Percentiles rank a stretch among this genome's conserved stretches.
These are phyloP conservation scores for Eutypa lata DNA, from an alignment of 2,329 filamentous ascomycete genomes.

Conservation along the genomic window DNA sequence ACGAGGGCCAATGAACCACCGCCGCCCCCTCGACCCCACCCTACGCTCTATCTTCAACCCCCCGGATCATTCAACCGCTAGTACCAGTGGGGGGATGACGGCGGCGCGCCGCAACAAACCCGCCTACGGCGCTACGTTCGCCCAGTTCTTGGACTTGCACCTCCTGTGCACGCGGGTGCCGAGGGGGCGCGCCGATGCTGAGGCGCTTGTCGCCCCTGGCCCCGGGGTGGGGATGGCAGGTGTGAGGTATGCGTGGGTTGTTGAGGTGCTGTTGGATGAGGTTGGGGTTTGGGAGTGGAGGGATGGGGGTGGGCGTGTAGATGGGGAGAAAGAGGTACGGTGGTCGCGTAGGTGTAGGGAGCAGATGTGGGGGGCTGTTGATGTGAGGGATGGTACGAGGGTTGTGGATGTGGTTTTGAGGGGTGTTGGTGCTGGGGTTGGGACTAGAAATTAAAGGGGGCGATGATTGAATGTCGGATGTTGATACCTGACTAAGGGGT, in stretches of 20 bases:
- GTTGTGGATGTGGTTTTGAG: slow-evolving; percentile 37
- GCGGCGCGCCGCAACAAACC: slow-evolving; percentile 39
- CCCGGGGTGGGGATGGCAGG: slow-evolving; percentile 9
- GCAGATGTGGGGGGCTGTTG: slow-evolving; percentile 52
- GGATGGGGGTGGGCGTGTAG: slow-evolving; percentile 4
- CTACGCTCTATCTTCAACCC: slow-evolving; percentile 50
- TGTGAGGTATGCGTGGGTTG: slow-evolving; percentile 37
- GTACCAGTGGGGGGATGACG: neutral
- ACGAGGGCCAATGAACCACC: neutral
- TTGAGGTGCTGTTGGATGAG: slow-evolving; percentile 53
- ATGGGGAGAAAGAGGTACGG: slow-evolving; percentile 11
- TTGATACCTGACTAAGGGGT: too few species aligned
- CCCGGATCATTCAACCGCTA: slow-evolving; percentile 15
- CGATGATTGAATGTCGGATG: neutral
- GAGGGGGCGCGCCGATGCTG: slow-evolving; percentile 36
- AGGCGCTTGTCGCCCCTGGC: slow-evolving; percentile 22
- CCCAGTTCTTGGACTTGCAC: slow-evolving; percentile 53
- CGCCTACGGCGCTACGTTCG: slow-evolving; percentile 52
- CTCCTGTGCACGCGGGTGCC: slow-evolving; percentile 48
- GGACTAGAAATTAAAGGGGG: neutral
- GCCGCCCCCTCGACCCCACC: slow-evolving; percentile 36
- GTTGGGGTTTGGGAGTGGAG: slow-evolving; percentile 40
- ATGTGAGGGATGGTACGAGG: slow-evolving; percentile 33
- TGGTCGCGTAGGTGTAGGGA: slow-evolving; percentile 36
- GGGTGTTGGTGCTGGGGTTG: slow-evolving; percentile 1